Evolutionary conservation across 345 rosid species (phyloP), one percentile per base, ranked within the genome.

Genomic region (Passiflora organensis): DNA sequence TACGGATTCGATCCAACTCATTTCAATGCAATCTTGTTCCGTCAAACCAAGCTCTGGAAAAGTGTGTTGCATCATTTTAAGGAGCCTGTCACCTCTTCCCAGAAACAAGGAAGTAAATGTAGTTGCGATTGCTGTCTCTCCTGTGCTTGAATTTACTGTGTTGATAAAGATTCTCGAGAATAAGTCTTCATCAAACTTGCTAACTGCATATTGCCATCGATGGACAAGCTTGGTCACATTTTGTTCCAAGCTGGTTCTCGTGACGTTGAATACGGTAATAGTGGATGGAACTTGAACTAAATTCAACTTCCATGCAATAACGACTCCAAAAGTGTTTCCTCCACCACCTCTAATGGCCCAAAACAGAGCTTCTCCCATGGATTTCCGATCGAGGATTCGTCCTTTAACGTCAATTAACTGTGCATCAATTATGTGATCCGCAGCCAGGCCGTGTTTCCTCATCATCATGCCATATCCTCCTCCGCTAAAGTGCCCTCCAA

Each of bases 291-390:
- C 49, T 4, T 21, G 55, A 21, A 63, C 67, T 6, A 54, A 39
- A 20, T 38, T 42, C 4, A 63, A 13, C 47, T 25, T 55, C 44
- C 58, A 63, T 6, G 48, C 28, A n/a, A 53, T 0, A 14, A 63
- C 49, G 4, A 63, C 60, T 8, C 67, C 67, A 15, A 54, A 63
- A 10, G 60, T 63, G 19, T 58, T 58, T 2, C 60, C 67, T 55
- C 67, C 67, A 13, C 67, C 67, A 3, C 67, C 67, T 55, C 48
- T 19, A 18, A 63, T 47, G 15, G 67, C 67, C 67, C 67, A 63
- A 16, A 54, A 63, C 9, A 63, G 60, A 55, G 54, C 67, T 24
- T 63, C 67, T 19, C 55, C 67, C 67, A 63, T 55, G 0, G 60
- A 63, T 23, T 41, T 48, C 38, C 67, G 34, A 10, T 63, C 55